Evolutionary conservation across 2,329 filamentous ascomycete genomes (phyloP).

Genomic region (Cladosporium sp.): DNA sequence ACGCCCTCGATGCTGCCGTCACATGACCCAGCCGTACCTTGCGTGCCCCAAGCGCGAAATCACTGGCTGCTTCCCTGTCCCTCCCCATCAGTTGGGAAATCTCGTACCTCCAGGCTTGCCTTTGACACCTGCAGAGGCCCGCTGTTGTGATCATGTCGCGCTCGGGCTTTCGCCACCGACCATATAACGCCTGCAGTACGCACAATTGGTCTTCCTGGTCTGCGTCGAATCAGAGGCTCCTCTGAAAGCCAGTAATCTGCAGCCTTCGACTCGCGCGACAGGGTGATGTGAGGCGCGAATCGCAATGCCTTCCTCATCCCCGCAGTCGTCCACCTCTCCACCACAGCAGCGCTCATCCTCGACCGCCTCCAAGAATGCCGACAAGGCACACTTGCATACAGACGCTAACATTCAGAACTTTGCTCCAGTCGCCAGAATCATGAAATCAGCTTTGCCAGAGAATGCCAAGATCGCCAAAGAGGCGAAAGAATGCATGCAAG

Average conservation of each 20-base stretch:
- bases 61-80: conserved; percentile 14
- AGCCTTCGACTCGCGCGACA: conserved; percentile 34
- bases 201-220: conserved; percentile 46
- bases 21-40: conserved; percentile 27
- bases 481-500: conserved; percentile 99
- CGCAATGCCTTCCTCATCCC: conserved; percentile 46
- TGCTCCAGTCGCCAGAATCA: conserved; percentile 95
- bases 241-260: conserved; percentile 37
- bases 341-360: conserved; percentile 27
- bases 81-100: conserved; percentile 17
- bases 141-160: conserved; percentile 28
- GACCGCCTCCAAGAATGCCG: conserved; percentile 22
- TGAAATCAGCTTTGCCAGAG: conserved; percentile 96
- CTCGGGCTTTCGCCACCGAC: conserved; percentile 29
- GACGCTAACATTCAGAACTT: conserved; percentile 95
- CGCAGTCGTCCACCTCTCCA: conserved; percentile 26
- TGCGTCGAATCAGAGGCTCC: conserved; percentile 47
- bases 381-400: conserved; percentile 47
- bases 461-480: conserved; percentile 97
- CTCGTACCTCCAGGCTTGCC: conserved; percentile 31
- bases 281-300: conserved; percentile 30
- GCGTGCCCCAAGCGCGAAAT: conserved; percentile 24
- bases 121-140: conserved; percentile 35
- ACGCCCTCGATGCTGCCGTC: conserved; percentile 17
- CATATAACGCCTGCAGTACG: conserved; percentile 45